A percentile compares a stretch with the other conserved stretches of the same genome.
Conservation (phyloP, 2,329 filamentous ascomycete genomes). For the Arthrocladium fulminans region DNA sequence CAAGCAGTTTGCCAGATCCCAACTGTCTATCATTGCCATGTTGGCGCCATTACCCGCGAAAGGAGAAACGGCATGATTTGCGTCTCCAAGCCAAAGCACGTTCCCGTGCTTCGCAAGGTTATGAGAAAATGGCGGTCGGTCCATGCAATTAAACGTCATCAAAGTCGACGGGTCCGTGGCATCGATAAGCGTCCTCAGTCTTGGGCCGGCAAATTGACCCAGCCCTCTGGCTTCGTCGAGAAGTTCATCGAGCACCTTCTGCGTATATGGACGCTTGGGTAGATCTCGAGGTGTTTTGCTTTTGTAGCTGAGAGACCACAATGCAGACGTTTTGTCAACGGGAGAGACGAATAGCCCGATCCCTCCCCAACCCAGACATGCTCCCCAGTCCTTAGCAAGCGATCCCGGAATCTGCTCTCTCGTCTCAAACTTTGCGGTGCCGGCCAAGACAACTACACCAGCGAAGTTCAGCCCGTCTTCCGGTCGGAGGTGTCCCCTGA, state of each 20-base stretch:
- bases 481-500: constrained; percentile 33
- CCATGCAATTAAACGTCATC: constrained; percentile 34
- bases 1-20: constrained; percentile 38
- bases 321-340: constrained; percentile 32
- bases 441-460: constrained; percentile 34
- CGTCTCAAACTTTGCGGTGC: constrained; percentile 30
- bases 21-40: constrained; percentile 40
- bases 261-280: constrained; percentile 12
- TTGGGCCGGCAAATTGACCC: constrained; percentile 31
- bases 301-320: constrained; percentile 37
- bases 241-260: constrained; percentile 12
- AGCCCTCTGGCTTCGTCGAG: constrained; percentile 22
- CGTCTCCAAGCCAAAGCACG: constrained; percentile 43
- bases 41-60: constrained; percentile 45
- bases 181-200: constrained; percentile 34
- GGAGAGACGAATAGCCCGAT: constrained; percentile 39
- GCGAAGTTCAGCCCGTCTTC: constrained; percentile 33
- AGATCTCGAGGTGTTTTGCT: constrained; percentile 10
- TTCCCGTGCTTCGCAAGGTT: constrained; percentile 26
- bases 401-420: constrained; percentile 26
- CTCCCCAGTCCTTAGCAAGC: constrained; percentile 33
- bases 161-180: constrained; percentile 33
- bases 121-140: constrained; percentile 36
- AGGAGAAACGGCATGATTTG: constrained; percentile 43
- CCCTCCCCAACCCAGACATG: constrained; percentile 33